A percentile compares a stretch with the other conserved stretches of the same genome.
Evolutionary conservation across 257 asterid species (phyloP).

Genomic region (Coffea canephora): DNA sequence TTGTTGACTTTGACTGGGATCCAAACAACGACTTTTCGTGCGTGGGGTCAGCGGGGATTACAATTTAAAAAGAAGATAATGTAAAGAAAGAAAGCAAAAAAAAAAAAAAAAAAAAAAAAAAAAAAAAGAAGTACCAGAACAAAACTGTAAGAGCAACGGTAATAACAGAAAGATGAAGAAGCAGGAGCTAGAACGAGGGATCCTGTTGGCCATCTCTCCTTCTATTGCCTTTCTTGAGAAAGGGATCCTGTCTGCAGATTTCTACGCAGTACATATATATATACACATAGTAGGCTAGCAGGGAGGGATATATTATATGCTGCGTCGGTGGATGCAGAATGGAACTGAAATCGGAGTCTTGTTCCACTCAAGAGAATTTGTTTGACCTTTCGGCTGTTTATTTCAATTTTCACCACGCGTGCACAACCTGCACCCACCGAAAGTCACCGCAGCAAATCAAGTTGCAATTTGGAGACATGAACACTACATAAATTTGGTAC

Average conservation of each 20-base stretch:
- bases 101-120: too few relatives aligned
- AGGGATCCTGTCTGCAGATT: neutral
- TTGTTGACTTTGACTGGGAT: neutral
- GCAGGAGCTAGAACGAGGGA: slow-evolving; percentile 15
- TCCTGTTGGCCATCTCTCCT: slow-evolving; percentile 33
- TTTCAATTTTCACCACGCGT: slow-evolving; percentile 23
- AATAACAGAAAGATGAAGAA: slow-evolving; percentile 39
- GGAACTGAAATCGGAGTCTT: neutral
- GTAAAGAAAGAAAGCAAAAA: neutral
- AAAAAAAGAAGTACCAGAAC: slow-evolving; percentile 33
- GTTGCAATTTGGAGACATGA: neutral
- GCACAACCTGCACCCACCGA: slow-evolving; percentile 15
- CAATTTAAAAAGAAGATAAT: neutral
- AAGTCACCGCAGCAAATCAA: neutral
- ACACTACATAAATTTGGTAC: neutral
- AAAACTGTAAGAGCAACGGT: slow-evolving; percentile 42
- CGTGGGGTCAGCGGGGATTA: neutral
- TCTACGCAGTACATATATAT: neutral
- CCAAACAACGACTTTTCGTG: neutral
- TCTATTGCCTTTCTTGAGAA: neutral
- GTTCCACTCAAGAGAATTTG: slow-evolving; percentile 35
- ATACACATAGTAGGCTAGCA: too few relatives aligned
- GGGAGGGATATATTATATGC: neutral
- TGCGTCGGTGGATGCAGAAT: neutral
- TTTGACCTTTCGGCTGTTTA: slow-evolving; percentile 32